Percentiles rank a stretch among this genome's conserved stretches.
Conservation (phyloP, 805 yeast genomes). For the Starmerella cellae region DNA sequence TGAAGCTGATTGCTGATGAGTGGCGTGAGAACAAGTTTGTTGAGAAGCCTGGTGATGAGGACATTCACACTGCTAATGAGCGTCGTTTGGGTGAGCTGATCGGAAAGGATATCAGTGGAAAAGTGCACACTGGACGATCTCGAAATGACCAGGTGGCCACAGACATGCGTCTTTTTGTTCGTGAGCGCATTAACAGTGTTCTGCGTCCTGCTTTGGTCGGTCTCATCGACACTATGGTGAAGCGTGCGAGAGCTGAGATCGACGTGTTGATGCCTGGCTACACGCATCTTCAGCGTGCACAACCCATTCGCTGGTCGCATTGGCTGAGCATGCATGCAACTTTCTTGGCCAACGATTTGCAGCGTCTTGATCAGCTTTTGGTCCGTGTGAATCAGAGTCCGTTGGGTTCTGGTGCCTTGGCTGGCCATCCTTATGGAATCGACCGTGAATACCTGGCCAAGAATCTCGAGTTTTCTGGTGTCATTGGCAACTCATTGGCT, state of each 20-base stretch:
- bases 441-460: conserved; percentile 81
- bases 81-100: conserved; percentile 93
- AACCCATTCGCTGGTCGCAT: conserved; percentile 99
- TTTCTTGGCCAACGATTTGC: conserved; percentile 79
- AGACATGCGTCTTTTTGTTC: conserved; percentile 91
- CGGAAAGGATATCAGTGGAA: conserved; percentile 88
- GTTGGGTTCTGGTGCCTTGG: conserved; percentile 93
- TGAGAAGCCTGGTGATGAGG: conserved; percentile 86
- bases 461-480: conserved; percentile 66
- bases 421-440: conserved; percentile 99
- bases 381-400: conserved; percentile 81
- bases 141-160: conserved; percentile 98
- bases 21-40: conserved; percentile 62
- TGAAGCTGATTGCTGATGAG: conserved; percentile 56
- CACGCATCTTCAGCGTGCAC: conserved; percentile 96
- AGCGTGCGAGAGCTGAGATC: conserved; percentile 74
- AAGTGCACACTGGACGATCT: conserved; percentile 98
- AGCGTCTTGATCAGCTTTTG: conserved; percentile 67
- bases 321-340: conserved; percentile 94
- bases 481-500: conserved; percentile 89
- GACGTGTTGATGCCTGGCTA: conserved; percentile 97
- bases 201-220: conserved; percentile 44
- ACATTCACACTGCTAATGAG: conserved; percentile 97
- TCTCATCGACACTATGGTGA: conserved; percentile 52
- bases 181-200: conserved; percentile 48